These are phyloP conservation scores for Vigna radiata DNA, from an alignment of 306 rosid genomes.

Conservation along the genomic window DNA sequence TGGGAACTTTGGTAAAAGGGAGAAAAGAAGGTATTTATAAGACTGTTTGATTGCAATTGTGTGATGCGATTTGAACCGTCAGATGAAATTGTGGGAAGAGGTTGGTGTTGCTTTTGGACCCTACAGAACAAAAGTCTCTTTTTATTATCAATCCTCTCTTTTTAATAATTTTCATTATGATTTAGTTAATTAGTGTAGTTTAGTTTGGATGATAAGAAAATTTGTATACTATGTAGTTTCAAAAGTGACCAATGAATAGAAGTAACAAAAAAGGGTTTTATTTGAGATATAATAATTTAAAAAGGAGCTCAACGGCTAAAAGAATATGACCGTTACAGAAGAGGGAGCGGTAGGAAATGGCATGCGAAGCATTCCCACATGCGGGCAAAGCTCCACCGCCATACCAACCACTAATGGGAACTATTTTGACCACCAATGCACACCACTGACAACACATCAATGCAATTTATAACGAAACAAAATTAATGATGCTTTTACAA, in stretches of 20 bases:
- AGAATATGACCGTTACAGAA: conserved; percentile 52
- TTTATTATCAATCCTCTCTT: too few relatives aligned
- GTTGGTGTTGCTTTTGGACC: too few relatives aligned
- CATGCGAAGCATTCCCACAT: conserved; percentile 39
- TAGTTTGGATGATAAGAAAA: too few relatives aligned
- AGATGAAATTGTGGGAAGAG: background rate
- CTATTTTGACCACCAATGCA: too few relatives aligned
- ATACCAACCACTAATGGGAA: conserved; percentile 37
- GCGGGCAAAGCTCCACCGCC: conserved; percentile 41
- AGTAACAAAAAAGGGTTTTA: too few relatives aligned
- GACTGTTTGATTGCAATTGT: too few relatives aligned
- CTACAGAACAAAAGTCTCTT: background rate
- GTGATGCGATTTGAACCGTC: conserved; percentile 46
- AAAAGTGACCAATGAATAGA: background rate
- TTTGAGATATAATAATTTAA: conserved; percentile 25
- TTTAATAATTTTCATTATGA: too few relatives aligned
- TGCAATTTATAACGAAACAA: too few relatives aligned
- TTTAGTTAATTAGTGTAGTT: too few relatives aligned
- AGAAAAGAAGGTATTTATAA: conserved; percentile 35
- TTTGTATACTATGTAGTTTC: too few relatives aligned
- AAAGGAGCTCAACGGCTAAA: conserved; percentile 64
- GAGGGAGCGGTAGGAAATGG: conserved; percentile 41
- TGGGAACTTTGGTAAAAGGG: background rate
- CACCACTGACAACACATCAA: too few relatives aligned
- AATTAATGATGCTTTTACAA: too few relatives aligned